A percentile compares a stretch with the other conserved stretches of the same genome.
Conservation (phyloP, 441 rosid genomes). For the Gossypium aridum region DNA sequence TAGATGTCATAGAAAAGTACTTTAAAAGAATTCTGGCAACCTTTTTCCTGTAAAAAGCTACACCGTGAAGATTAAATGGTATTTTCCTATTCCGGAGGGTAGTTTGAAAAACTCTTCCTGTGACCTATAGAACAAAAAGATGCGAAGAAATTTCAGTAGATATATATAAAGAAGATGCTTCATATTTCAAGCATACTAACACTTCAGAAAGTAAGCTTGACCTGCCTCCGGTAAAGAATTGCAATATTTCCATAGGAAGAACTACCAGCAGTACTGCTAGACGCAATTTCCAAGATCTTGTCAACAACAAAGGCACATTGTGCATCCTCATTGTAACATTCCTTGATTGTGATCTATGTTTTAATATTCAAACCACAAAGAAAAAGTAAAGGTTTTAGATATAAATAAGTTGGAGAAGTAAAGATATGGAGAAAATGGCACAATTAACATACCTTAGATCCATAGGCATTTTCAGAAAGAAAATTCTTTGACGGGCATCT, state of each 20-base stretch:
- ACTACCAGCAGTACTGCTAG: slow-evolving; percentile 37
- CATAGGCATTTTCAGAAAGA: slow-evolving; percentile 71
- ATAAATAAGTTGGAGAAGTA: slow-evolving; percentile 4
- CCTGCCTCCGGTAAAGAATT: slow-evolving; percentile 96
- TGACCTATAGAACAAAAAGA: slow-evolving; percentile 45
- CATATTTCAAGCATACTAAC: slow-evolving; percentile 10
- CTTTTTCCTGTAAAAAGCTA: slow-evolving; percentile 94
- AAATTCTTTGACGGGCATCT: slow-evolving; percentile 60
- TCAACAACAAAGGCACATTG: slow-evolving; percentile 85
- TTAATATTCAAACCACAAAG: slow-evolving; percentile 19
- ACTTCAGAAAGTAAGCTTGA: slow-evolving; percentile 28
- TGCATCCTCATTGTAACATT: slow-evolving; percentile 79
- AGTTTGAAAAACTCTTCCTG: slow-evolving; percentile 79
- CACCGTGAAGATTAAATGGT: slow-evolving; percentile 93
- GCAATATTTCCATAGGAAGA: slow-evolving; percentile 67
- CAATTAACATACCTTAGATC: slow-evolving; percentile 67
- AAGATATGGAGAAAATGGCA: background rate
- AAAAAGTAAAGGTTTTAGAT: slow-evolving; percentile 1
- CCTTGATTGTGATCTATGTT: slow-evolving; percentile 68
- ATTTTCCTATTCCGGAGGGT: slow-evolving; percentile 83
- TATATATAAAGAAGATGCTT: background rate
- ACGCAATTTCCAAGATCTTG: slow-evolving; percentile 68
- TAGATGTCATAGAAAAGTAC: background rate
- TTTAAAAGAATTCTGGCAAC: slow-evolving; percentile 23
- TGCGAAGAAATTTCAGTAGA: slow-evolving; percentile 16